These are phyloP conservation scores for Irpex lacteus DNA, from an alignment of 1,284 basidiomycete species.

Conservation along the genomic window DNA sequence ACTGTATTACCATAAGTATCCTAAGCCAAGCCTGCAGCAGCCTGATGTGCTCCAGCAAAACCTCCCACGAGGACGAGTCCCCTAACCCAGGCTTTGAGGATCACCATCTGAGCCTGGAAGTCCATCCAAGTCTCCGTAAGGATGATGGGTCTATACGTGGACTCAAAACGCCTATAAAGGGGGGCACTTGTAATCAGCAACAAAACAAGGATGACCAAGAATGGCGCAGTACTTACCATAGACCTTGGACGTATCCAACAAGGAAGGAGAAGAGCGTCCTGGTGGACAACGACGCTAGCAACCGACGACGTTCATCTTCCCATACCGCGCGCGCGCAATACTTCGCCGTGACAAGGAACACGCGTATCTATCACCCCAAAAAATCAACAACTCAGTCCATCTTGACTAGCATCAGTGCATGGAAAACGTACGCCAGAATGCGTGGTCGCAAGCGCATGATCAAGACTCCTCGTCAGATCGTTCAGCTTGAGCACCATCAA, in stretches of 20 bases:
- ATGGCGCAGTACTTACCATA: conserved; percentile 51
- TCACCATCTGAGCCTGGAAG: conserved; percentile 56
- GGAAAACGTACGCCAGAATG: conserved; percentile 58
- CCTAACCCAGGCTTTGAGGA: conserved; percentile 62
- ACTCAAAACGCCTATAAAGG: conserved; percentile 53
- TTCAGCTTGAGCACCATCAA: conserved; percentile 87
- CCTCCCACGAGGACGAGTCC: conserved; percentile 55
- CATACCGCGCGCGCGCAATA: conserved; percentile 88
- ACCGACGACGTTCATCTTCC: conserved; percentile 67
- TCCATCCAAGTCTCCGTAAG: conserved; percentile 68
- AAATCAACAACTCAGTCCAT: no score
- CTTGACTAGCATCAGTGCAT: background rate
- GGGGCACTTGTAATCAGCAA: conserved; percentile 16
- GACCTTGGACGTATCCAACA: conserved; percentile 53
- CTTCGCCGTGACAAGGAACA: conserved; percentile 91
- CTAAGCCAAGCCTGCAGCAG: conserved; percentile 62
- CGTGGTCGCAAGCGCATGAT: conserved; percentile 70
- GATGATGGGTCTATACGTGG: conserved; percentile 46
- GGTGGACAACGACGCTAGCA: conserved; percentile 46
- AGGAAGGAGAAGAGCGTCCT: conserved; percentile 54
- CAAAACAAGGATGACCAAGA: background rate
- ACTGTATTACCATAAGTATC: background rate
- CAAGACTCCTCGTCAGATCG: conserved; percentile 76
- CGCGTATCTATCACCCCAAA: conserved; percentile 52
- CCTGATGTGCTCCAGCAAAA: conserved; percentile 61